Evolutionary conservation across 176 grass and related monocot species (phyloP), one percentile per base, ranked within the genome.

Genomic region (Musa schizocarpa): DNA sequence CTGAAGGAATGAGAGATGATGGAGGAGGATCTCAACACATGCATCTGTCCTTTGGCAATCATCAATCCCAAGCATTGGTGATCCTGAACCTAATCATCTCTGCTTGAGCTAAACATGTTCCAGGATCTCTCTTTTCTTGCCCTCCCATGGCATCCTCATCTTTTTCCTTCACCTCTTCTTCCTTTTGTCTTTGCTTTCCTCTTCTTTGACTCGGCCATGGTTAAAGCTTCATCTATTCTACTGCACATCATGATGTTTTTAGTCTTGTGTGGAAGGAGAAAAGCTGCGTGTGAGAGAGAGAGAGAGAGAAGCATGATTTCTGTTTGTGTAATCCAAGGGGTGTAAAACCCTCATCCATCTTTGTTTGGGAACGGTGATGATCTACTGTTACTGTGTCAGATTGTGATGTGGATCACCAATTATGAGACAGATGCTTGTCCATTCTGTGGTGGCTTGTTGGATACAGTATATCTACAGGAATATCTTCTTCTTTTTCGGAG

Each of bases 301-400:
- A 89, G 29, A 4, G 29, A 89, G 83, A 89, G 83, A 89, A 71
- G 87, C 82, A 89, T 83, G 87, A 81, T 85, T 69, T 71, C 68
- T 77, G 79, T 80, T 58, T 77, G 73, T 49, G 14, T 56, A 19
- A 52, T 43, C 34, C 34, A 43, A 43, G 34, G 34, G 34, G 4
- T 43, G 34, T 5, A 43, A 43, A 43, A 43, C 34, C 0, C 34
- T 43, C 34, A 5, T 43, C 34, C 0, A 43, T 43, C 34, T 43
- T 6, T 6, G 34, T 43, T 43, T 43, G 34, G 34, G 34, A 43
- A 43, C 34, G 34, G 34, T 43, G 34, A 43, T 43, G 72, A 88
- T 69, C 34, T 43, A 43, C 34, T 43, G 34, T 43, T 43, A 43
- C 34, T 43, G 4, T 43, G 29, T 34, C 29, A 34, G 29, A 34